Percentiles rank a stretch among this genome's conserved stretches.
Conservation (phyloP, 805 yeast species). For the Myxozyma neglecta region DNA sequence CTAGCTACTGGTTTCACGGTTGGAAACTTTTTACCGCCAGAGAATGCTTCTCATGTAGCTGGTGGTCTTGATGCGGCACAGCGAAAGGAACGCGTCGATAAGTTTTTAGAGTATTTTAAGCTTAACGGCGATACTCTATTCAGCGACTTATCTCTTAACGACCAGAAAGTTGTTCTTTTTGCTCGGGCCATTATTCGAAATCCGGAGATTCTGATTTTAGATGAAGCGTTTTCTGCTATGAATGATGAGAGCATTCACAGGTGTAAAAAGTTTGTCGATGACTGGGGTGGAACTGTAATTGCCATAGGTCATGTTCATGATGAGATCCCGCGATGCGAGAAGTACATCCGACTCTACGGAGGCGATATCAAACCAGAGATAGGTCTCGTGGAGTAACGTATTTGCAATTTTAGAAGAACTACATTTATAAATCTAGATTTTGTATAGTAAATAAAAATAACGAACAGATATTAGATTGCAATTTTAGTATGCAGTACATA, state of each 20-base stretch:
- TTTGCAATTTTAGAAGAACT: not conserved
- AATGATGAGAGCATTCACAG: conserved; percentile 57
- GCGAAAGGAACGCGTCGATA: conserved; percentile 46
- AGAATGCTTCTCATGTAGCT: conserved; percentile 38
- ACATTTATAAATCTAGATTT: not conserved
- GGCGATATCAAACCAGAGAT: conserved; percentile 13
- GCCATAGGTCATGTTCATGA: conserved; percentile 79
- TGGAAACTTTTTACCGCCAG: conserved; percentile 63
- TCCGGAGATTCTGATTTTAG: conserved; percentile 78
- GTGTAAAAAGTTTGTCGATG: conserved; percentile 54
- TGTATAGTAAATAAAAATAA: not conserved
- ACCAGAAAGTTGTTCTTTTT: conserved; percentile 76
- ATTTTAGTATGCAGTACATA: not conserved
- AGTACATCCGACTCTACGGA: conserved; percentile 44
- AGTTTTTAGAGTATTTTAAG: conserved; percentile 50
- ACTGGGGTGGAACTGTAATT: conserved; percentile 70
- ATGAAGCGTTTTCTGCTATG: conserved; percentile 93
- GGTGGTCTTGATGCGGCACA: conserved; percentile 30
- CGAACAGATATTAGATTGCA: not conserved
- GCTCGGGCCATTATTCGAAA: conserved; percentile 73
- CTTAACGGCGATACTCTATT: conserved; percentile 50
- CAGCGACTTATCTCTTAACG: conserved; percentile 58
- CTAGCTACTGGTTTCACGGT: conserved; percentile 71
- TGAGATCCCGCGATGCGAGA: conserved; percentile 75
- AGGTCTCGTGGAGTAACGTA: conserved; percentile 12